A percentile compares a stretch with the other conserved stretches of the same genome.
Evolutionary conservation across 192 early-diverging fungal species (phyloP).

Genomic region (Umbelopsis sp.): DNA sequence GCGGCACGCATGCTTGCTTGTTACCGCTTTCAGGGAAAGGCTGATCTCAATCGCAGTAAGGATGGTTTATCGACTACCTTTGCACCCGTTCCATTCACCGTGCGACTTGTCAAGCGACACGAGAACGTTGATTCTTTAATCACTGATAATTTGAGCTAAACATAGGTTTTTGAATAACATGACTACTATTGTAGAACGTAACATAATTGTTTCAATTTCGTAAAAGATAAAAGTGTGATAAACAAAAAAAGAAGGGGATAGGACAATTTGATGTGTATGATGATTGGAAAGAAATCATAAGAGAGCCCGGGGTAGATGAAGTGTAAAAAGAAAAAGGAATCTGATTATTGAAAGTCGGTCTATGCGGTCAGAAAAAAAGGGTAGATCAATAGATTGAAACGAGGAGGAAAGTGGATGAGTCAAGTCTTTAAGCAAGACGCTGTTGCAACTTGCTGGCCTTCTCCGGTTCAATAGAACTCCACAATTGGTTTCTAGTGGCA

Average conservation of each 20-base stretch:
- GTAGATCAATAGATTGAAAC: not conserved
- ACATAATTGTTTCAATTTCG: too few species aligned
- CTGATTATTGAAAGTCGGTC: constrained; percentile 19
- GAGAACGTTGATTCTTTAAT: constrained; percentile 11
- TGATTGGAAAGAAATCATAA: constrained; percentile 4
- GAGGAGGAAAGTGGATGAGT: not conserved
- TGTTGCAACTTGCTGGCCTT: constrained; percentile 51
- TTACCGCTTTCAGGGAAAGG: constrained; percentile 29
- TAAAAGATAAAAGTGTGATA: too few species aligned
- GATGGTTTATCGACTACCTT: constrained; percentile 25
- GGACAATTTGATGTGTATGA: not conserved
- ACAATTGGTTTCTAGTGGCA: constrained; percentile 50
- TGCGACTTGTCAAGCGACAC: constrained; percentile 29
- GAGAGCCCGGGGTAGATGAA: not conserved
- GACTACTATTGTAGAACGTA: too few species aligned
- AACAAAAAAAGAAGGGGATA: too few species aligned
- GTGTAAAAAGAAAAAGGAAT: not conserved
- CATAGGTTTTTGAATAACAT: too few species aligned
- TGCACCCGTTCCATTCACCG: constrained; percentile 29
- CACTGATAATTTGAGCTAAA: not conserved
- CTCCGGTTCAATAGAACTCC: constrained; percentile 59
- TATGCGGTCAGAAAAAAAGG: constrained; percentile 15
- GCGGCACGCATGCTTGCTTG: constrained; percentile 24
- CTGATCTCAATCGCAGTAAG: constrained; percentile 17
- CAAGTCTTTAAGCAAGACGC: not conserved